Evolutionary conservation across 306 rosid species (phyloP).

Genomic region (Lathyrus aphaca): DNA sequence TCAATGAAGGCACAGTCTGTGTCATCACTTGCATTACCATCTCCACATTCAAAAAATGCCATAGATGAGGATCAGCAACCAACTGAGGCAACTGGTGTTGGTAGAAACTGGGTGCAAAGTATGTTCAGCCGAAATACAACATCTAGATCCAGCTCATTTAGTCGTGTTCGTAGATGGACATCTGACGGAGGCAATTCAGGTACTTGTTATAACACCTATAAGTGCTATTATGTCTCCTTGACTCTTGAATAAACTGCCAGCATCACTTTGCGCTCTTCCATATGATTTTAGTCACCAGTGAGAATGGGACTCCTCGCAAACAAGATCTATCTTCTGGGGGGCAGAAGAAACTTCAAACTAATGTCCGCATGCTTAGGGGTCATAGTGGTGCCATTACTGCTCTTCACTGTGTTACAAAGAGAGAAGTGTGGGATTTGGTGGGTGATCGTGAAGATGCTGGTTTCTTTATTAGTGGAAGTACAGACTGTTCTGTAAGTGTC

Average conservation of each 20-base stretch:
- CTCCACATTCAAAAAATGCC: slow-evolving; percentile 79
- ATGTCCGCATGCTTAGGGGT: slow-evolving; percentile 92
- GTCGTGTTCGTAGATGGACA: slow-evolving; percentile 86
- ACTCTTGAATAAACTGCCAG: slow-evolving; percentile 26
- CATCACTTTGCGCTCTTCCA: slow-evolving; percentile 26
- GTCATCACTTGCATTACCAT: slow-evolving; percentile 67
- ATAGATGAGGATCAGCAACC: slow-evolving; percentile 84
- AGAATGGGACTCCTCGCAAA: slow-evolving; percentile 75
- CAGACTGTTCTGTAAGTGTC: slow-evolving; percentile 80
- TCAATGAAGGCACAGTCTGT: slow-evolving; percentile 68
- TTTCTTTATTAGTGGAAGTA: slow-evolving; percentile 95
- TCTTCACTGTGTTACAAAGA: slow-evolving; percentile 93
- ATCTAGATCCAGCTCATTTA: slow-evolving; percentile 74
- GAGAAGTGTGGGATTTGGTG: slow-evolving; percentile 99
- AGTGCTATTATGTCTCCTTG: slow-evolving; percentile 17
- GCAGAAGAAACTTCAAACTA: slow-evolving; percentile 94
- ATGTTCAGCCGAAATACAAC: slow-evolving; percentile 88
- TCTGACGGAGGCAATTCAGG: slow-evolving; percentile 75
- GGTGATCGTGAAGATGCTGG: slow-evolving; percentile 99
- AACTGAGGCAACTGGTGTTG: slow-evolving; percentile 81
- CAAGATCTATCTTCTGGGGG: slow-evolving; percentile 70
- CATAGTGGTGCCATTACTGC: slow-evolving; percentile 93
- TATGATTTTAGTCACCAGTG: slow-evolving; percentile 55
- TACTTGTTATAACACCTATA: slow-evolving; percentile 36
- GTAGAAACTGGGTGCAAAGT: slow-evolving; percentile 99